Conservation (phyloP, 331 rosid genomes). For the Spiraea crenata region DNA sequence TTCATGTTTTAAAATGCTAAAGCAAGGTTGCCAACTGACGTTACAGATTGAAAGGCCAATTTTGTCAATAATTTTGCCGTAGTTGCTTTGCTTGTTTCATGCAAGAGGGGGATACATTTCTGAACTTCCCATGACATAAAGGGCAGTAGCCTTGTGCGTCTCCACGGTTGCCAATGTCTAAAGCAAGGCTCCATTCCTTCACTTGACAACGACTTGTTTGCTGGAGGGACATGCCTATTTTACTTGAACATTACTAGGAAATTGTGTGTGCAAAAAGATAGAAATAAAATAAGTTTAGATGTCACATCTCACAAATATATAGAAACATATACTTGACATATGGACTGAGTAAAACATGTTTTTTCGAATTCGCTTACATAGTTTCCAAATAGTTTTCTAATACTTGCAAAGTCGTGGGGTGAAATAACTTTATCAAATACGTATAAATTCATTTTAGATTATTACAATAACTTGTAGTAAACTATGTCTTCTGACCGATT, state of each 20-base stretch:
- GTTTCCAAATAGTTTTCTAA: too few relatives aligned
- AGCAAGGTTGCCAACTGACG: too few relatives aligned
- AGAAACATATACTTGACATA: not conserved
- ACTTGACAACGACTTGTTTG: not conserved
- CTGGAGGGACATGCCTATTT: not conserved
- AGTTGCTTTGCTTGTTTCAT: conserved; percentile 14
- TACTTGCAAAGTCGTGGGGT: too few relatives aligned
- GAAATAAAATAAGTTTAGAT: not conserved
- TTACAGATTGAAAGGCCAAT: too few relatives aligned
- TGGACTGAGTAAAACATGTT: not conserved
- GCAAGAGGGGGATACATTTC: conserved; percentile 71
- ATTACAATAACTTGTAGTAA: too few relatives aligned
- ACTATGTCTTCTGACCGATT: too few relatives aligned
- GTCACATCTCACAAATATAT: not conserved
- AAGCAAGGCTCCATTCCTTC: not conserved
- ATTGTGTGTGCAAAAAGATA: not conserved
- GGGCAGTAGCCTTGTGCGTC: conserved; percentile 72
- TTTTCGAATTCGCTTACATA: too few relatives aligned
- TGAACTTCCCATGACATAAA: conserved; percentile 90
- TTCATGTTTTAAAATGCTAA: not conserved
- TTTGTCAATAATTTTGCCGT: not conserved
- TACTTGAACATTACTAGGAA: not conserved
- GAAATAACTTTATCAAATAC: too few relatives aligned
- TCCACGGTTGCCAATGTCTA: conserved; percentile 58
- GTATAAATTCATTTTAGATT: too few relatives aligned